These are phyloP conservation scores for Diaporthe batatas DNA, from an alignment of 2,329 filamentous ascomycete genomes.

Conservation along the genomic window DNA sequence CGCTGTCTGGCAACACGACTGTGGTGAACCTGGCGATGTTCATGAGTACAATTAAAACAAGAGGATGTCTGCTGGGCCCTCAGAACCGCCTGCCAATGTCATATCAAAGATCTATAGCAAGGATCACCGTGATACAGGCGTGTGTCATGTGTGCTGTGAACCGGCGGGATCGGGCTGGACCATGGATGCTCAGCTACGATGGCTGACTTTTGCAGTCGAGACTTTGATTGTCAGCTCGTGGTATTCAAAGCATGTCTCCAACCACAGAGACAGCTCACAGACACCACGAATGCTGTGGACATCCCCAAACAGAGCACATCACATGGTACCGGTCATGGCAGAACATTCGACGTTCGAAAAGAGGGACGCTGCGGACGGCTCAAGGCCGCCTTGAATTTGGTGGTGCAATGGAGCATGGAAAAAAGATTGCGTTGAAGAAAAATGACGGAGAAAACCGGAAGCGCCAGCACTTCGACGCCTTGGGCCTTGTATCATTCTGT, in stretches of 20 bases:
- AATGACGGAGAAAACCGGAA: not conserved
- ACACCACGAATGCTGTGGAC: not conserved
- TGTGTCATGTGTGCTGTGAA: not conserved
- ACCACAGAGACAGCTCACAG: not conserved
- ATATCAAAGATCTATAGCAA: not conserved
- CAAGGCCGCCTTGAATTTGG: not conserved
- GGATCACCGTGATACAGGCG: not conserved
- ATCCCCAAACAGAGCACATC: not conserved
- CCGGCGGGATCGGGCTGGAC: no score
- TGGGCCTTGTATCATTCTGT: not conserved
- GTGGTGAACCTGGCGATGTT: constrained; percentile 15
- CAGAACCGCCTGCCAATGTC: not conserved
- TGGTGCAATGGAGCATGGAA: not conserved
- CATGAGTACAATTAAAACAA: not conserved
- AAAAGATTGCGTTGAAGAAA: not conserved
- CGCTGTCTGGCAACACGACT: constrained; percentile 36
- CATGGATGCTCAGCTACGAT: not conserved
- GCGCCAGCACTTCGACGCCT: not conserved
- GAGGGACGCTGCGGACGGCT: not conserved
- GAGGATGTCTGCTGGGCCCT: not conserved
- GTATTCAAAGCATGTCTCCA: not conserved
- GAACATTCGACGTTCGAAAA: not conserved
- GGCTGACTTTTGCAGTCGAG: not conserved
- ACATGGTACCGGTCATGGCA: not conserved
- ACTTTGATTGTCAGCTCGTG: not conserved